Evolutionary conservation across 495 filamentous ascomycete species (phyloP).

Genomic region (Penicillium atrosanguineum): DNA sequence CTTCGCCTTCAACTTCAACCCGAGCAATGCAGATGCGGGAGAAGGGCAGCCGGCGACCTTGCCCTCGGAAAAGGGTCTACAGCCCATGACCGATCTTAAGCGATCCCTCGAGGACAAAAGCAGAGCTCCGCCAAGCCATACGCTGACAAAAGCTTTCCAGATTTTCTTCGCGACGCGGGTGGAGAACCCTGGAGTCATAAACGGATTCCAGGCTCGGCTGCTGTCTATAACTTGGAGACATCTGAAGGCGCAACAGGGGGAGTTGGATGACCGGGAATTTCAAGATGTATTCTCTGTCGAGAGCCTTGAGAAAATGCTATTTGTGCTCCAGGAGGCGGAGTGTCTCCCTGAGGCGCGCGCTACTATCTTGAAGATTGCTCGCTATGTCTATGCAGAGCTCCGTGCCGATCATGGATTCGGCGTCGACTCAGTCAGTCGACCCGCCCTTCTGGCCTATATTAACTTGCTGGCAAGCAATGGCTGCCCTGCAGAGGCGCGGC

Average conservation of each 20-base stretch:
- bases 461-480: conserved; percentile 57
- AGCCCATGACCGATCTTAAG: conserved; percentile 43
- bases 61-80: conserved; percentile 40
- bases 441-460: conserved; percentile 51
- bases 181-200: conserved; percentile 48
- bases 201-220: conserved; percentile 62
- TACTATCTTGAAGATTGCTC: conserved; percentile 51
- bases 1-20: conserved; percentile 32
- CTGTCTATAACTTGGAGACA: conserved; percentile 57
- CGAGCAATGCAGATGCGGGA: conserved; percentile 6
- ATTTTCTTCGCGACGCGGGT: conserved; percentile 60
- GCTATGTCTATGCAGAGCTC: conserved; percentile 54
- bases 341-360: conserved; percentile 34
- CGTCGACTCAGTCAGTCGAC: conserved; percentile 31
- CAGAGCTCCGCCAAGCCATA: conserved; percentile 55
- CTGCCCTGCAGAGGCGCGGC: conserved; percentile 55
- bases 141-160: conserved; percentile 62
- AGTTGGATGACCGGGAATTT: conserved; percentile 36
- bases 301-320: conserved; percentile 48
- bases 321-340: conserved; percentile 37
- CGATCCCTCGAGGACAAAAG: conserved; percentile 33
- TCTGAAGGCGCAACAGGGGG: conserved; percentile 41
- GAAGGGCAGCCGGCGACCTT: conserved; percentile 28
- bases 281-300: conserved; percentile 45
- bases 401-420: conserved; percentile 37